Evolutionary conservation across 108 stramenopile genomes (phyloP), one percentile per base, ranked within the genome.

Genomic region (Fragilariopsis cylindrus): DNA sequence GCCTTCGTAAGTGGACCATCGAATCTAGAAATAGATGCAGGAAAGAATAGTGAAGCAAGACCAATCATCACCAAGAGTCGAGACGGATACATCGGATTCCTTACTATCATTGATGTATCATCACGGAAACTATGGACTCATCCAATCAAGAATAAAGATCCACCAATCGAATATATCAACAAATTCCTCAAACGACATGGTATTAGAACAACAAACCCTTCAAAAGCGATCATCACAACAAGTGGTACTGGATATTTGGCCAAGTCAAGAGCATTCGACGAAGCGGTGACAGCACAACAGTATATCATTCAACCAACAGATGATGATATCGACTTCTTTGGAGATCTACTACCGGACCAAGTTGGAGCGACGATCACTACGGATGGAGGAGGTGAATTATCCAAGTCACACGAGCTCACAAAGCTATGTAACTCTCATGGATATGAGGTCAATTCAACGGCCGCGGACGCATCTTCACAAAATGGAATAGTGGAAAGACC

Each of bases 401-500:
- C 62, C 3, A 53, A 41, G 15, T 52, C 48, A 2, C 42, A 41
- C 3, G 18, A 63, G 21, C n/a, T 73, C 11, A 45, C 30, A 5
- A 13, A 42, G 6, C 6, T 64, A 4, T 3, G 62, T 5, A 40
- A 9, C 8, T 5, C 18, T 7, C 9, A 73, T 64, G 72, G 63
- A 2, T 73, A 64, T 30, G 7, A 46, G 0, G 15, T 41, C 12
- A 47, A 64, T 30, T 16, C 53, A n/a, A 75, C 74, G 9, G 65
- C 55, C 4, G 46, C 74, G 15, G 54, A 67, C 7, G 40, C 74
- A 3, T 75, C 74, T 6, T 55, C 65, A 3, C 50, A 57, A 16
- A 75, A 75, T 55, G 74, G 74, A 16, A 11, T 53, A 55, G 74
- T 46, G 4, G 74, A 75, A 56, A 48, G 74, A 3, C 65, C 74